Evolutionary conservation across 352 stramenopile species (phyloP), one percentile per base, ranked within the genome.

Genomic region (Peronosclerospora sorghi): DNA sequence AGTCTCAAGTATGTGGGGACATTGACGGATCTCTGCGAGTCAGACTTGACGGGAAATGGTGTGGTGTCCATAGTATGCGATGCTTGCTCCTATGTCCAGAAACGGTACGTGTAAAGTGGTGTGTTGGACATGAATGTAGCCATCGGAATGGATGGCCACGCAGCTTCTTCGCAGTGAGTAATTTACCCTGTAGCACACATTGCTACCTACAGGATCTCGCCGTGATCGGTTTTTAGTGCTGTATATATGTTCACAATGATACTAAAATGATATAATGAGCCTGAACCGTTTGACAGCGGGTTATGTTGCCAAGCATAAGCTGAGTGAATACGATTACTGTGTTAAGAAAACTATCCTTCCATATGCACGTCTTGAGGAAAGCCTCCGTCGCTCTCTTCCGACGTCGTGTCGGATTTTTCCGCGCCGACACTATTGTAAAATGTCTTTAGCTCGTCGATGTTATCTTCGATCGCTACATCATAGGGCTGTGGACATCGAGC

Each of bases 251-350:
- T 75, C 67, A 79, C 67, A 51, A 69, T 81, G 68, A 79, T 81
- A 57, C 53, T 64, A 53, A 60, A 69, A 70, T 82, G 73, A 79
- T 82, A 82, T 85, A 85, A 82, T 85, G 73, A 85, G 68, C 40
- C 69, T 77, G 72, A 84, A 76, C 61, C 53, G 45, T 45, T 27
- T 55, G 56, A 65, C 45, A 61, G 17, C 55, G 55, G 51, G 32
- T 49, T 41, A 51, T 84, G 72, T 75, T 44, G 72, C 73, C 50
- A 74, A 75, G 30, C 42, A 73, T 51, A 79, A 46, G 65, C 62
- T 83, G 68, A 81, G 68, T 78, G 68, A 77, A 70, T 45, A 27
- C 14, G 55, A 51, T 39, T 2, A 18, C 13, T 8, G 30, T 26
- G 21, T 26, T 26, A 6, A 41, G 39, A 21, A 42, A 14, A 14